phyloP scores from a whole-genome alignment of 345 rosid species.

The Dipteronia sinensis region DNA sequence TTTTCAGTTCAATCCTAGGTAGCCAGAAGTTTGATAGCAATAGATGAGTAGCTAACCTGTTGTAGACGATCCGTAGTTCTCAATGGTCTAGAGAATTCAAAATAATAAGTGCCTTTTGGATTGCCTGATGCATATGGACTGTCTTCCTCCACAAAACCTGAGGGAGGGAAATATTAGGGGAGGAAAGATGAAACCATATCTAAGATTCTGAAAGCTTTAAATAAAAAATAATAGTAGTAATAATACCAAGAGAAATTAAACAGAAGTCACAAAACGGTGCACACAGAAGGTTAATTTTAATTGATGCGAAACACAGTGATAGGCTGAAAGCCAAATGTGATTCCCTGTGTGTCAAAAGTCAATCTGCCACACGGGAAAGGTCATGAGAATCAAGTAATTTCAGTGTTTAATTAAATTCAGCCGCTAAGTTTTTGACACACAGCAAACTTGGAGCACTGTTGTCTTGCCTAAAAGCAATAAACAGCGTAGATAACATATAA shows the following conservation, averaged over 20 bases:
- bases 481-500: not conserved
- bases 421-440: not conserved
- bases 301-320: not conserved
- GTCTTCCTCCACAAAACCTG: conserved; percentile 87
- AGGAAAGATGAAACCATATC: conserved; percentile 1
- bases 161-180: not conserved
- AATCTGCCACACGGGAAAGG: not conserved
- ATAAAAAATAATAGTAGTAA: not conserved
- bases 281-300: not conserved
- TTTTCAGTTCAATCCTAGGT: not conserved
- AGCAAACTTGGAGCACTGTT: not conserved
- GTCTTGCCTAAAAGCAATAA: conserved; percentile 12
- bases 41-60: conserved; percentile 59
- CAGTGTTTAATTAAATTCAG: not conserved
- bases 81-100: conserved; percentile 91
- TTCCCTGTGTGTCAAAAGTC: not conserved
- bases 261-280: not conserved
- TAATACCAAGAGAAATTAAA: not conserved
- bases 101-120: conserved; percentile 75
- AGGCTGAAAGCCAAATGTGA: conserved; percentile 8
- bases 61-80: conserved; percentile 90
- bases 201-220: not conserved
- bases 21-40: conserved; percentile 19
- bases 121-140: conserved; percentile 76
- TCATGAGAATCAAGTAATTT: not conserved